A percentile compares a stretch with the other conserved stretches of the same genome.
Conservation (phyloP, 768 basidiomycete species). For the Lactifluus rugatus region DNA sequence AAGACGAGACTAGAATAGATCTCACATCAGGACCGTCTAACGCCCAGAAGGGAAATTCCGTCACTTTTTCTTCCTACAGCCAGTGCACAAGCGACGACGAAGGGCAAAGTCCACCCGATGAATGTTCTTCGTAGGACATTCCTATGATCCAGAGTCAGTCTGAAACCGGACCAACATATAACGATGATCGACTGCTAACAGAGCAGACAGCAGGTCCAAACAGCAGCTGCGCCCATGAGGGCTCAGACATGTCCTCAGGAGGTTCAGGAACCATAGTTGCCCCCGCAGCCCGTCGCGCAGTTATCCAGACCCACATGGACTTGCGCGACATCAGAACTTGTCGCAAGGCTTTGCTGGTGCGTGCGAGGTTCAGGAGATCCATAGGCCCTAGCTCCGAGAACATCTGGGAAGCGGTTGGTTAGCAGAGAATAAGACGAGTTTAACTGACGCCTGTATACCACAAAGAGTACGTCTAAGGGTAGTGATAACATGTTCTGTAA, state of each 20-base stretch:
- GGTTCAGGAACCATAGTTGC: slow-evolving; percentile 6
- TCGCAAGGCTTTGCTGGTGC: slow-evolving; percentile 17
- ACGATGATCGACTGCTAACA: neutral
- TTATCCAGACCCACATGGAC: slow-evolving; percentile 13
- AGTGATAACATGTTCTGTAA: slow-evolving; percentile 16
- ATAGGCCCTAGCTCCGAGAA: slow-evolving; percentile 8
- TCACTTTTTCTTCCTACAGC: slow-evolving; percentile 15
- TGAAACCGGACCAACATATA: neutral
- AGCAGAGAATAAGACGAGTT: neutral
- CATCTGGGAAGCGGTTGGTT: neutral
- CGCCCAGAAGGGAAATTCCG: neutral
- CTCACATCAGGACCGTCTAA: neutral
- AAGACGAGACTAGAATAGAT: slow-evolving; percentile 5
- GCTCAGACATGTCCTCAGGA: slow-evolving; percentile 19
- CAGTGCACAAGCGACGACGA: slow-evolving; percentile 12
- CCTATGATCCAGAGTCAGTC: neutral
- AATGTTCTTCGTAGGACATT: slow-evolving; percentile 11
- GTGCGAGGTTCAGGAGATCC: slow-evolving; percentile 15
- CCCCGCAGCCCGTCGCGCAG: slow-evolving; percentile 2
- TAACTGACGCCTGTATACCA: neutral
- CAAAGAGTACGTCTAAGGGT: slow-evolving; percentile 13
- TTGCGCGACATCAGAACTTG: slow-evolving; percentile 18
- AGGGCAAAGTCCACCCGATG: slow-evolving; percentile 17
- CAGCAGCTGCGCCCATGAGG: slow-evolving; percentile 16
- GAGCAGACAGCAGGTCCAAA: slow-evolving; percentile 16